Evolutionary conservation across 352 stramenopile species (phyloP).

Genomic region (Globisporangium sylvaticum): DNA sequence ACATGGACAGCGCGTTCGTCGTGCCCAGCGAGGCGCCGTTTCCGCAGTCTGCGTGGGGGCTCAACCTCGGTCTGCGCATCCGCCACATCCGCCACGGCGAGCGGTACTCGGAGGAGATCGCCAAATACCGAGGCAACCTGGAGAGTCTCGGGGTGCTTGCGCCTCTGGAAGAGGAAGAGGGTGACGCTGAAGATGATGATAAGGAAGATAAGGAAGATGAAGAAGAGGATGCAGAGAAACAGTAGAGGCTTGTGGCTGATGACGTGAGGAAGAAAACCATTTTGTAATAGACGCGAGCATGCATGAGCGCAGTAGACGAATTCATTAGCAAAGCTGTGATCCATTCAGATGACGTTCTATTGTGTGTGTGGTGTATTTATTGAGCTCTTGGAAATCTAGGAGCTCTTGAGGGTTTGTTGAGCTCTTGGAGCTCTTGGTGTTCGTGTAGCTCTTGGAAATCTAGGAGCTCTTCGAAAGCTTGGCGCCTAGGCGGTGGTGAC

Average conservation of each 20-base stretch:
- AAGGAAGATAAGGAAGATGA: neutral
- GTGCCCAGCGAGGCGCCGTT: slow-evolving; percentile 56
- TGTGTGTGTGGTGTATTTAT: neutral
- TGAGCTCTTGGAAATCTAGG: neutral
- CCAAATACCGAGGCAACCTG: slow-evolving; percentile 51
- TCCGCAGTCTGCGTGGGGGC: slow-evolving; percentile 50
- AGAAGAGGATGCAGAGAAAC: neutral
- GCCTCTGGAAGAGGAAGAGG: neutral
- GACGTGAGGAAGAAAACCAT: neutral
- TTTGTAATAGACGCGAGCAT: slow-evolving; percentile 1
- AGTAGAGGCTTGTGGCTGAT: neutral
- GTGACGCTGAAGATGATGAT: neutral
- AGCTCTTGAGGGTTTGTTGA: too few species aligned
- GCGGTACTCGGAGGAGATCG: slow-evolving; percentile 56
- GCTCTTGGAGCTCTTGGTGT: too few species aligned
- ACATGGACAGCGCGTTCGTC: slow-evolving; percentile 56
- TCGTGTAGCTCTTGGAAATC: neutral
- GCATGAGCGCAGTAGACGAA: neutral
- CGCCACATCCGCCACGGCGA: slow-evolving; percentile 64
- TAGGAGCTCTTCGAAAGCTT: neutral
- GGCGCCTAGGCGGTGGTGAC: slow-evolving; percentile 18
- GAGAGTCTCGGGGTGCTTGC: slow-evolving; percentile 14
- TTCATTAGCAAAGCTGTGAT: neutral
- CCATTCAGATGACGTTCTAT: neutral
- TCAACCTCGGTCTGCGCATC: slow-evolving; percentile 68